A percentile compares a stretch with the other conserved stretches of the same genome.
phyloP scores from a whole-genome alignment of 768 basidiomycete species.

The Lactarius akahatsu region DNA sequence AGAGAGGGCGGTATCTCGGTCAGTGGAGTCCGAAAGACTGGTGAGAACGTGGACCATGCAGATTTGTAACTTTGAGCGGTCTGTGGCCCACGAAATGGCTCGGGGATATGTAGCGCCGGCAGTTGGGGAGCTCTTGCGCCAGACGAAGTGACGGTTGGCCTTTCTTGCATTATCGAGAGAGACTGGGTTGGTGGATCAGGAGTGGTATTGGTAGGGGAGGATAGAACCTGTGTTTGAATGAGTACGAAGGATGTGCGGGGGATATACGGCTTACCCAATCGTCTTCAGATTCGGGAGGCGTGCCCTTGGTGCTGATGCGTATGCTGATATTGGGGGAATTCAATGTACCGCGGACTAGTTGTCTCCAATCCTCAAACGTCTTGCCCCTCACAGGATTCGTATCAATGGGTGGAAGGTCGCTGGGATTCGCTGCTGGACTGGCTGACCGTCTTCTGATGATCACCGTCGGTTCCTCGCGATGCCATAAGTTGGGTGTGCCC shows the following conservation, averaged over 20 bases:
- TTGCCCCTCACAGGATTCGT: neutral
- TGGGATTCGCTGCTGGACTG: neutral
- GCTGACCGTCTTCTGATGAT: no score
- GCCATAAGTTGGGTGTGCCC: neutral
- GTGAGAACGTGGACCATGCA: neutral
- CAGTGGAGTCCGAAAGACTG: neutral
- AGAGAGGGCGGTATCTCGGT: neutral
- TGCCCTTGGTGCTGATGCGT: neutral
- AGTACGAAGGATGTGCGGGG: neutral
- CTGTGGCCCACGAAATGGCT: neutral
- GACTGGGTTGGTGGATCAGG: neutral
- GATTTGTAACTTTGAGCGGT: neutral
- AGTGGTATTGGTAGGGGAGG: neutral
- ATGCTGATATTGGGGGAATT: neutral
- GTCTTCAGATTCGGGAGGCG: neutral
- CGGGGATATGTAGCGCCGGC: neutral
- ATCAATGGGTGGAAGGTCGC: neutral
- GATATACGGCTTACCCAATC: neutral
- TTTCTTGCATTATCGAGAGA: neutral
- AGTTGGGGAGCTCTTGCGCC: neutral
- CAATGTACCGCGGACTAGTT: neutral
- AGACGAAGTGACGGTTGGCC: neutral
- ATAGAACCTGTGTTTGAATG: neutral
- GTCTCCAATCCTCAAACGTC: conserved; percentile 12
- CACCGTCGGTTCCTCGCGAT: neutral